Conservation (phyloP, 2,329 filamentous ascomycete genomes). For the Pseudocercospora macadamiae region DNA sequence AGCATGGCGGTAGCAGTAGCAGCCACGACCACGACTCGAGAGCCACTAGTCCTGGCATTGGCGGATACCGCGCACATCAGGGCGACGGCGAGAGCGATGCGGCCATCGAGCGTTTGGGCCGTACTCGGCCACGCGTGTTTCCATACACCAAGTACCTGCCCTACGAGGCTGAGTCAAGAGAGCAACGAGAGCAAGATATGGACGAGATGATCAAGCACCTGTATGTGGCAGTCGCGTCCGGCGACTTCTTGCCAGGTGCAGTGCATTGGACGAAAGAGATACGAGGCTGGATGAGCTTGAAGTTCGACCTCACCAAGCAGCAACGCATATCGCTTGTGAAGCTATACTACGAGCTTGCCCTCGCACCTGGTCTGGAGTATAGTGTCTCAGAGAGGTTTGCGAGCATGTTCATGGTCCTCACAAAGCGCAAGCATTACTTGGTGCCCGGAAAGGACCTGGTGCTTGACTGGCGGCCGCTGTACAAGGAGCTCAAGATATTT, state of each 20-base stretch:
- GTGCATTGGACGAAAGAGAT: slow-evolving; percentile 97
- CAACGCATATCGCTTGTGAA: slow-evolving; percentile 81
- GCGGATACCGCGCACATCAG: slow-evolving; percentile 48
- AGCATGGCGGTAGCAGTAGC: slow-evolving; percentile 37
- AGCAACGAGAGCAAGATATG: slow-evolving; percentile 75
- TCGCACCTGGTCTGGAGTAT: slow-evolving; percentile 86
- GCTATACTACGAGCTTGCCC: slow-evolving; percentile 90
- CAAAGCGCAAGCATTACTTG: slow-evolving; percentile 98
- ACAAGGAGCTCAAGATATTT: slow-evolving; percentile 87
- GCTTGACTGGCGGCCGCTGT: slow-evolving; percentile 91
- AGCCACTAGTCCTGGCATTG: slow-evolving; percentile 78
- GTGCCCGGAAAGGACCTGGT: slow-evolving; percentile 86
- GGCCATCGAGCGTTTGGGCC: slow-evolving; percentile 64
- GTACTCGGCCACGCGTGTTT: slow-evolving; percentile 80
- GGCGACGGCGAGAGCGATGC: slow-evolving; percentile 41
- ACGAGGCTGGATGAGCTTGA: slow-evolving; percentile 90
- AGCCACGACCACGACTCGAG: slow-evolving; percentile 72
- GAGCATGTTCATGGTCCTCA: slow-evolving; percentile 93
- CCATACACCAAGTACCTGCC: slow-evolving; percentile 90
- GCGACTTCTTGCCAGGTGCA: slow-evolving; percentile 91
- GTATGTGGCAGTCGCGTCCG: slow-evolving; percentile 86
- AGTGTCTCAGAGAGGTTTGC: slow-evolving; percentile 85
- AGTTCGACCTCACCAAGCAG: slow-evolving; percentile 91
- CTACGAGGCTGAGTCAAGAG: slow-evolving; percentile 81
- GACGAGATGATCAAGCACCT: slow-evolving; percentile 90